phyloP scores from a whole-genome alignment of 2,329 filamentous ascomycete genomes.

The Sporothrix mexicana region DNA sequence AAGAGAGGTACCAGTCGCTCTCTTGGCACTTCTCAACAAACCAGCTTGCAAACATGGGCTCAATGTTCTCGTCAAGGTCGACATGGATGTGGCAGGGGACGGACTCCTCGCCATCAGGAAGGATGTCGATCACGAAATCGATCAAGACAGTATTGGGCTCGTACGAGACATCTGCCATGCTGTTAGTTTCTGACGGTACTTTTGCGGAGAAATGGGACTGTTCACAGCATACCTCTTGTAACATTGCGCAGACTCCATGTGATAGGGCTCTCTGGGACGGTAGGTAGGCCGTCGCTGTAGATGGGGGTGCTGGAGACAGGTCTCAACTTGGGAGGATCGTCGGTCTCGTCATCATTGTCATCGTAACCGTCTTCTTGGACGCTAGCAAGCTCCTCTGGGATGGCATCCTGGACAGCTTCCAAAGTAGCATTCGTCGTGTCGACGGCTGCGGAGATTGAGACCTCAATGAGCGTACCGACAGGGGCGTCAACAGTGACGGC shows the following conservation, averaged over 20 bases:
- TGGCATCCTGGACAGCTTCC: neutral
- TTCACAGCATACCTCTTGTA: conserved; percentile 25
- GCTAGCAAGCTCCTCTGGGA: conserved; percentile 20
- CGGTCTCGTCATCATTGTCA: neutral
- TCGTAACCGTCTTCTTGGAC: neutral
- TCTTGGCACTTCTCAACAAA: conserved; percentile 39
- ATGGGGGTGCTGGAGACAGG: neutral
- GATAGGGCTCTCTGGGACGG: conserved; percentile 26
- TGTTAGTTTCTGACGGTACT: neutral
- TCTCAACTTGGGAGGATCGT: neutral
- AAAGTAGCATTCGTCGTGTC: neutral
- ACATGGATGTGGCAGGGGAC: conserved; percentile 37
- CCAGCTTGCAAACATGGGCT: conserved; percentile 41
- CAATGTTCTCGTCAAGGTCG: conserved; percentile 28
- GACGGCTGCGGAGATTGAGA: neutral
- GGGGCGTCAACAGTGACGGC: neutral
- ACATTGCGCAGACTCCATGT: conserved; percentile 32
- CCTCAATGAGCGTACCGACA: neutral
- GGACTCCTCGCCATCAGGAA: conserved; percentile 30
- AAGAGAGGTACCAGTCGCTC: conserved; percentile 43
- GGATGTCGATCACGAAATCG: conserved; percentile 35
- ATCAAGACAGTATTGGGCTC: conserved; percentile 32
- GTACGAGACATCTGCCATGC: conserved; percentile 31
- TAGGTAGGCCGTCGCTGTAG: neutral
- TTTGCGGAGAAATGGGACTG: neutral